These are phyloP conservation scores for Phragmites australis DNA, from an alignment of 176 grass and related monocot genomes.

Conservation along the genomic window DNA sequence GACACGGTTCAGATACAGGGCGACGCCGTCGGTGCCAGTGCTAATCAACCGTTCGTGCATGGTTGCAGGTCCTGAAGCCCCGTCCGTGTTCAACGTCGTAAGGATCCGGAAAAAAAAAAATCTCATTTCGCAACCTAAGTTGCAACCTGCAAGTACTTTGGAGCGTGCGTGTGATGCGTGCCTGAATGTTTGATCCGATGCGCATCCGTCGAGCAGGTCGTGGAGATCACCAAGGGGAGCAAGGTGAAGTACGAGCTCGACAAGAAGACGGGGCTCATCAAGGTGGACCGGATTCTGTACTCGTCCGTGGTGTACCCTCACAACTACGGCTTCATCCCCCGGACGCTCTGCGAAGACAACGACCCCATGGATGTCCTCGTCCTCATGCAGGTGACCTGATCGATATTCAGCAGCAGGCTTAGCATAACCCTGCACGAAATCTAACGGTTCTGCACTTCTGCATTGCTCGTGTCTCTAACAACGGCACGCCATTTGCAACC, in stretches of 20 bases:
- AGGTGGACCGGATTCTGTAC: constrained; percentile 86
- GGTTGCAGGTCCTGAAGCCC: constrained; percentile 63
- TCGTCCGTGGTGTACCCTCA: constrained; percentile 94
- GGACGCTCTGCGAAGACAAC: constrained; percentile 93
- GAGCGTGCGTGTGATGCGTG: neutral
- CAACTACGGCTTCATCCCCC: constrained; percentile 92
- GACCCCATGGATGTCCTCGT: constrained; percentile 95
- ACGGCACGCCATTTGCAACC: neutral
- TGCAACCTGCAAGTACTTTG: too few relatives aligned
- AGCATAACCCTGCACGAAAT: neutral
- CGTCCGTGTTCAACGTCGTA: constrained; percentile 89
- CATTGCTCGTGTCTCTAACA: neutral
- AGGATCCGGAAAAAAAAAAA: constrained; percentile 30
- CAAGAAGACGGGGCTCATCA: constrained; percentile 96
- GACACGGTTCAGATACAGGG: too few relatives aligned
- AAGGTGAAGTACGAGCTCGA: constrained; percentile 99
- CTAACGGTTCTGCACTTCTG: neutral
- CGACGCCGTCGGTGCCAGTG: neutral
- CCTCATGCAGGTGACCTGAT: constrained; percentile 69
- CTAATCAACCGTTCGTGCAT: neutral
- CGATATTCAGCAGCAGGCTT: neutral
- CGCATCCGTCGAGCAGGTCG: constrained; percentile 39
- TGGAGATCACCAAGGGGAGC: constrained; percentile 92
- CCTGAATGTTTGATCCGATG: neutral
- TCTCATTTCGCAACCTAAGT: neutral